These are phyloP conservation scores for Leccinum longicurvipes DNA, from an alignment of 768 basidiomycete species.

Conservation along the genomic window DNA sequence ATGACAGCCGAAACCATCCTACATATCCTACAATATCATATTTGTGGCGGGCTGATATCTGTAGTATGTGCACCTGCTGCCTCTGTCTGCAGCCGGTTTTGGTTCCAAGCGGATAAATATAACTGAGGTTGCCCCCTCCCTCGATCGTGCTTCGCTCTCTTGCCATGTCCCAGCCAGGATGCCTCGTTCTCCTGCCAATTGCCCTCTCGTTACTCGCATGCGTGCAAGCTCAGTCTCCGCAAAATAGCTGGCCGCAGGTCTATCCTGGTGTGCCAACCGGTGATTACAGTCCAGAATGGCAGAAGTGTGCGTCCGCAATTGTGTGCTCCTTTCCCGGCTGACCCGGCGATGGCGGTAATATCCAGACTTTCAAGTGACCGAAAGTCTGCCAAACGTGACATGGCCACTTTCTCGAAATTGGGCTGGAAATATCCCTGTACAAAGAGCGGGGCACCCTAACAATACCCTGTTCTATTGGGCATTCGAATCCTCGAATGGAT, in stretches of 20 bases:
- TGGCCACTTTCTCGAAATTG: too few species aligned
- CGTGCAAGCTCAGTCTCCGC: not conserved
- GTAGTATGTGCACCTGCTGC: too few species aligned
- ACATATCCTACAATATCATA: not conserved
- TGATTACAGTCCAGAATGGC: not conserved
- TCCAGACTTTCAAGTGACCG: too few species aligned
- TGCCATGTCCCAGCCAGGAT: not conserved
- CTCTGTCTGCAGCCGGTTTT: not conserved
- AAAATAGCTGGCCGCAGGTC: not conserved
- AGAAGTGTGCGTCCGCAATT: not conserved
- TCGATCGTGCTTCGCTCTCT: not conserved
- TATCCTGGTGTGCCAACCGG: not conserved
- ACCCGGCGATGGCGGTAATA: too few species aligned
- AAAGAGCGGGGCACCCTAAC: too few species aligned
- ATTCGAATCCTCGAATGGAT: too few species aligned
- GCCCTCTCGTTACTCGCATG: not conserved
- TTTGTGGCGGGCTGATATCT: too few species aligned
- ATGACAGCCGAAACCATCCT: too few species aligned
- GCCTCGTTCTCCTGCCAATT: not conserved
- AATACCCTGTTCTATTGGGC: too few species aligned
- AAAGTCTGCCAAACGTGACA: too few species aligned
- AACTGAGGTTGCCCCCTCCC: not conserved
- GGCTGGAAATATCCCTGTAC: too few species aligned
- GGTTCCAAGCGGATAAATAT: not conserved
- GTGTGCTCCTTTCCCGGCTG: too few species aligned